A percentile compares a stretch with the other conserved stretches of the same genome.
Conservation (phyloP, 2,329 filamentous ascomycete species). For the Stromatinia cepivora region DNA sequence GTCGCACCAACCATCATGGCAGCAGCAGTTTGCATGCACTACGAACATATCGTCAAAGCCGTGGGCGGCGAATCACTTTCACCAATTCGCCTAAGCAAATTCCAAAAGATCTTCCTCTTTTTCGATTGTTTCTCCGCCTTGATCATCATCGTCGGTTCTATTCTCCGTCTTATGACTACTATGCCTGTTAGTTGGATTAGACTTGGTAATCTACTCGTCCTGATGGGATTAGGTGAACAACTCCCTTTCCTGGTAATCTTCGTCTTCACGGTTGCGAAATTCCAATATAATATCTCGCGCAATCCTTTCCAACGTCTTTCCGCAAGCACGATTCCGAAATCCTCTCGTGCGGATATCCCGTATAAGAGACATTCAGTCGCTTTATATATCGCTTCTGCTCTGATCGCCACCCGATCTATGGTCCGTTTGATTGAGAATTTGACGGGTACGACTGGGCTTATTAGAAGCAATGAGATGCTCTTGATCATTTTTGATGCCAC, state of each 20-base stretch:
- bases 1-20: constrained; percentile 16
- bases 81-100: constrained; percentile 8
- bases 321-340: neutral
- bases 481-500: neutral
- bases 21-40: constrained; percentile 19
- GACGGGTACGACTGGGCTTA: neutral
- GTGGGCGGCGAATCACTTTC: constrained; percentile 5
- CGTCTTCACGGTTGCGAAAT: constrained; percentile 13
- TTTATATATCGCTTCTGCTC: constrained; percentile 9
- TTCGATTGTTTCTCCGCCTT: constrained; percentile 14
- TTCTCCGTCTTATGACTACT: constrained; percentile 6
- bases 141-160: constrained; percentile 9
- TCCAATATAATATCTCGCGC: constrained; percentile 12
- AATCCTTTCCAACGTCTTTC: neutral
- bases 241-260: constrained; percentile 10
- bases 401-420: constrained; percentile 9
- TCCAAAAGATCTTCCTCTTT: constrained; percentile 16
- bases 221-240: constrained; percentile 16
- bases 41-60: constrained; percentile 10
- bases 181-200: constrained; percentile 2
- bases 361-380: constrained; percentile 3
- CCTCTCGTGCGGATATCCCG: neutral
- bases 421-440: constrained; percentile 15
- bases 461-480: neutral
- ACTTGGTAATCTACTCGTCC: constrained; percentile 15